Evolutionary conservation across 352 stramenopile genomes (phyloP), one percentile per base, ranked within the genome.

Genomic region (Globisporangium paroecandrum): DNA sequence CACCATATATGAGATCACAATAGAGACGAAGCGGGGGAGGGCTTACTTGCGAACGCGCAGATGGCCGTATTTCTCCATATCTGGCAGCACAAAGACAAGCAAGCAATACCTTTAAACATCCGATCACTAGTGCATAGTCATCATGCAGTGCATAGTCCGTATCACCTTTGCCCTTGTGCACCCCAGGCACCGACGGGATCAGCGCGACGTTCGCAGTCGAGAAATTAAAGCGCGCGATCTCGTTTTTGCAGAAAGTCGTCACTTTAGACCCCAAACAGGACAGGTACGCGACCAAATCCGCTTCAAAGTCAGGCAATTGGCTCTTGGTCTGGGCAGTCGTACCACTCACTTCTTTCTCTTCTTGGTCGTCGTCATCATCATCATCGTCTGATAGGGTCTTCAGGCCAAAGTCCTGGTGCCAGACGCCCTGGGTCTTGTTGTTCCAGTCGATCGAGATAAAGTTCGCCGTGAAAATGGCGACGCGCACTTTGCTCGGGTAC

Each of bases 391-490:
- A 24, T 43, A 85, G 62, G n/a, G 78, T 66, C 51, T 88, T 89
- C 0, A 93, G 73, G 0, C 73, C 77, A 70, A 96, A 96, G 57
- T 95, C 87, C 65, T 96, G 86, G 12, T 74, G 84, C 85, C 86
- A 96, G 5, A 96, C 71, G 7, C 83, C 89, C 63, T 96, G 86
- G 4, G 85, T 95, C 75, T 96, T 96, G 58, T 78, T 80, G 69
- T 90, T 77, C 85, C 87, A 94, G 68, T 96, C 89, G 34, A 76
- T 78, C 0, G 82, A 64, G 36, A 96, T 74, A 58, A 95, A 94
- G 61, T 96, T 96, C 27, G 89, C 89, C 1, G 89, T 95, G 72
- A 90, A 94, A 49, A 96, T 92, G 9, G 81, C 83, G 12, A 96
- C 80, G 41, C 89, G 83, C 41, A 93, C 82, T 54, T 84, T 83